These are phyloP conservation scores for Metroxylon sagu DNA, from an alignment of 176 grass and related monocot species.

Conservation along the genomic window DNA sequence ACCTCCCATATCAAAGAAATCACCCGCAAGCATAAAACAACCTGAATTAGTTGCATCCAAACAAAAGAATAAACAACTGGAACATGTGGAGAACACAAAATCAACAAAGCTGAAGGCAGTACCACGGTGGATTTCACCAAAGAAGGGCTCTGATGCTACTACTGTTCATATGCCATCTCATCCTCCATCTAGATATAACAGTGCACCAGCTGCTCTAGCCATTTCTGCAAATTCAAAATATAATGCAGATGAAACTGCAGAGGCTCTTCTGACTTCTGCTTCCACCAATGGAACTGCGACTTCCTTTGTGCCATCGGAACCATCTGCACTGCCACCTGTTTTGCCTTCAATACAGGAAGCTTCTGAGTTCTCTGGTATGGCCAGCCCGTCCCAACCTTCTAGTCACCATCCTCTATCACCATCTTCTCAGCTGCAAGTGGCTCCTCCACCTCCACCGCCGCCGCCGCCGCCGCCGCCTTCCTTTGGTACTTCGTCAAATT, in stretches of 20 bases:
- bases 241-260: conserved; percentile 19
- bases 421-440: not conserved
- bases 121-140: conserved; percentile 66
- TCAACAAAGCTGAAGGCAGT: conserved; percentile 41
- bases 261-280: conserved; percentile 12
- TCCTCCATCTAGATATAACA: conserved; percentile 76
- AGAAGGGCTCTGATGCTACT: conserved; percentile 52
- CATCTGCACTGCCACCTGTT: not conserved
- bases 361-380: not conserved
- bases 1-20: conserved; percentile 44
- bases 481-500: too few species aligned
- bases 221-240: conserved; percentile 40
- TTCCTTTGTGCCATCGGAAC: conserved; percentile 11
- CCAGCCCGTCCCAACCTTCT: too few species aligned
- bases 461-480: not conserved
- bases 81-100: conserved; percentile 29
- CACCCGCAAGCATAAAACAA: conserved; percentile 29
- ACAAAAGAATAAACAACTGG: conserved; percentile 25
- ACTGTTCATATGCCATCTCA: conserved; percentile 58
- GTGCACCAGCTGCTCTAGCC: conserved; percentile 70
- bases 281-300: not conserved
- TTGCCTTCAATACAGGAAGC: conserved; percentile 4
- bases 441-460: not conserved
- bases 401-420: too few species aligned
- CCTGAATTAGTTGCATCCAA: conserved; percentile 28